These are phyloP conservation scores for Leishmania braziliensis DNA, from an alignment of 208 protist species.

Conservation along the genomic window DNA sequence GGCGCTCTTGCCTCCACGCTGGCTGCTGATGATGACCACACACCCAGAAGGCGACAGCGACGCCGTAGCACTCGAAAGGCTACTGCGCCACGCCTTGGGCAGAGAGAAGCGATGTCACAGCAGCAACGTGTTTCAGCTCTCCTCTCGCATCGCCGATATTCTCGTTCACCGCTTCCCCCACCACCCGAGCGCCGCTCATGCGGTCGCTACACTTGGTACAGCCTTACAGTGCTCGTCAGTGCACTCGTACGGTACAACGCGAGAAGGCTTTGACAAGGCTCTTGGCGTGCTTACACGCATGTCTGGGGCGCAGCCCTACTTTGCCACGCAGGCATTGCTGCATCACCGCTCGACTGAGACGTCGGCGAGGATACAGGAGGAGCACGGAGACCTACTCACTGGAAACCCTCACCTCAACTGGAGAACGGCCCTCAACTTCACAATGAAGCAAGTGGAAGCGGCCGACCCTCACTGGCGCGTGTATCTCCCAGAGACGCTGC, in stretches of 20 bases:
- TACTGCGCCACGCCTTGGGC: slow-evolving; percentile 17
- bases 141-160: slow-evolving; percentile 10
- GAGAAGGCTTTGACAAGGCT: slow-evolving; percentile 24
- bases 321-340: slow-evolving; percentile 46
- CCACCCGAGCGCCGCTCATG: slow-evolving; percentile 11
- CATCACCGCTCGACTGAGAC: slow-evolving; percentile 30
- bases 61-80: slow-evolving; percentile 2
- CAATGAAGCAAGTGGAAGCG: slow-evolving; percentile 27
- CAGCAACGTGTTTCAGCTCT: slow-evolving; percentile 30
- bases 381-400: slow-evolving; percentile 64
- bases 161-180: slow-evolving; percentile 22
- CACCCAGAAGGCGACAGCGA: slow-evolving; percentile 4
- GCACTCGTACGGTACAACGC: slow-evolving; percentile 26
- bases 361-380: slow-evolving; percentile 44
- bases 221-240: slow-evolving; percentile 27
- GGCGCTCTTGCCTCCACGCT: slow-evolving; percentile 18
- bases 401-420: slow-evolving; percentile 48
- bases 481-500: slow-evolving; percentile 51
- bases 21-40: slow-evolving; percentile 11
- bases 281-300: slow-evolving; percentile 46
- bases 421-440: slow-evolving; percentile 46
- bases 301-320: slow-evolving; percentile 59
- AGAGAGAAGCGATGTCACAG: not conserved
- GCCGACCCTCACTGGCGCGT: slow-evolving; percentile 51
- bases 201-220: slow-evolving; percentile 18